phyloP scores from a whole-genome alignment of 2,329 filamentous ascomycete genomes.

The Metarhizium album region DNA sequence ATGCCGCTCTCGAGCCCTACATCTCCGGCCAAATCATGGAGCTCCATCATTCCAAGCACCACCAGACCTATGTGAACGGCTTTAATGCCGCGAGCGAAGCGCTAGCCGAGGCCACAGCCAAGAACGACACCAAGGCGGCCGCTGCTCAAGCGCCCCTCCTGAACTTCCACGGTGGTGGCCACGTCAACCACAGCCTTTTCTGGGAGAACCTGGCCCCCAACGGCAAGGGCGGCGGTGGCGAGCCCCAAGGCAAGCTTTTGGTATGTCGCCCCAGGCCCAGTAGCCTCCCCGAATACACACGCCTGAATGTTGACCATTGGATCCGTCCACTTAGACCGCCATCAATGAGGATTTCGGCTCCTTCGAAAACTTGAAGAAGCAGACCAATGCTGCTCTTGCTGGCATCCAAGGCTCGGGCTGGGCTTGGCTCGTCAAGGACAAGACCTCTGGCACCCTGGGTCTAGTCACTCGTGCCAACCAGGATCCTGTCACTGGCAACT shows the following conservation, averaged over 20 bases:
- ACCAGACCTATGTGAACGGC: constrained; percentile 85
- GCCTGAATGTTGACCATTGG: neutral
- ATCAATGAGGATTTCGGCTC: constrained; percentile 60
- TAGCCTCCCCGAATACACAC: neutral
- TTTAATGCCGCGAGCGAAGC: constrained; percentile 74
- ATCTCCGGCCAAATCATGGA: constrained; percentile 93
- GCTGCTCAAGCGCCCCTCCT: constrained; percentile 43
- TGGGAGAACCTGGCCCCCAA: constrained; percentile 72
- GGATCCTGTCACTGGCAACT: constrained; percentile 77
- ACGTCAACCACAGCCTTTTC: constrained; percentile 80
- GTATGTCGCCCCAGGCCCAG: constrained; percentile 17
- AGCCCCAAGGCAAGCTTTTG: constrained; percentile 51
- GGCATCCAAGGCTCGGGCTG: constrained; percentile 80
- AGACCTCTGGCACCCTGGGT: constrained; percentile 47
- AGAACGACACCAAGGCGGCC: constrained; percentile 46
- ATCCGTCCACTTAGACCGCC: constrained; percentile 29
- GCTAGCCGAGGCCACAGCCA: constrained; percentile 50
- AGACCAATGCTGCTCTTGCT: constrained; percentile 57
- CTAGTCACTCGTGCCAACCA: constrained; percentile 73
- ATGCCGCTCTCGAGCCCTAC: constrained; percentile 77
- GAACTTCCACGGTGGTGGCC: constrained; percentile 76
- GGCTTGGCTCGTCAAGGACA: constrained; percentile 78
- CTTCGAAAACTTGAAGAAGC: constrained; percentile 51
- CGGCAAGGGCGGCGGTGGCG: constrained; percentile 49
- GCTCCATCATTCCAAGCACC: constrained; percentile 88